A percentile compares a stretch with the other conserved stretches of the same genome.
Evolutionary conservation across 2,329 filamentous ascomycete genomes (phyloP).

Genomic region (Beauveria rudraprayagi): DNA sequence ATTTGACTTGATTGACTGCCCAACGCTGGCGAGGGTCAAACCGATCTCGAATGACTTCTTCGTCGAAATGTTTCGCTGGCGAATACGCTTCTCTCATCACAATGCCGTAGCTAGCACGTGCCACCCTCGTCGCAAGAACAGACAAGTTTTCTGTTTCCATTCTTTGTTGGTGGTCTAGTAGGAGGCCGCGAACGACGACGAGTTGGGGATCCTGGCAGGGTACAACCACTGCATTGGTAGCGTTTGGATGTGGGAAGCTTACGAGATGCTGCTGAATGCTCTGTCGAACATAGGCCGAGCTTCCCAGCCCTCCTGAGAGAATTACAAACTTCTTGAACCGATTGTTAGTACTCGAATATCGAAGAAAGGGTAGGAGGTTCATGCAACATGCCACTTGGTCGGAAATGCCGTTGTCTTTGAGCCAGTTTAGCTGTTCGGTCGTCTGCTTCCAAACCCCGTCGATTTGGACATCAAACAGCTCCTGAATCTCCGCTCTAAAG

Average conservation of each 20-base stretch:
- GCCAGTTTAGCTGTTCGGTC: conserved; percentile 32
- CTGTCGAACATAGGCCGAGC: conserved; percentile 38
- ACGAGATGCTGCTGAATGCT: conserved; percentile 30
- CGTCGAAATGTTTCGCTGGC: conserved; percentile 26
- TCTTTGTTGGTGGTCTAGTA: conserved; percentile 42
- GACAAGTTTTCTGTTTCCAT: conserved; percentile 31
- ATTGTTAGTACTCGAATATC: not conserved
- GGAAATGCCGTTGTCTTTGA: conserved; percentile 22
- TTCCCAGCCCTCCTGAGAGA: conserved; percentile 37
- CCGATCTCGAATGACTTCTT: conserved; percentile 26
- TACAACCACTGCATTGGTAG: conserved; percentile 29
- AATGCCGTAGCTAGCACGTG: conserved; percentile 36
- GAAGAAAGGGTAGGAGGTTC: not conserved
- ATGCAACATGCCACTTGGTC: conserved; percentile 27
- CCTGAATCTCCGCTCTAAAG: conserved; percentile 33
- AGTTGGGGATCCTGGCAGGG: conserved; percentile 45
- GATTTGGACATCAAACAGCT: conserved; percentile 35
- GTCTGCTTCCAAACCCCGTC: conserved; percentile 31
- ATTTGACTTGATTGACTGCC: conserved; percentile 34
- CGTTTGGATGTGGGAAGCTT: conserved; percentile 26
- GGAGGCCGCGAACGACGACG: conserved; percentile 45
- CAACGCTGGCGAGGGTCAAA: conserved; percentile 27
- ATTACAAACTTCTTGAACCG: conserved; percentile 31
- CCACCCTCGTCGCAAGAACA: conserved; percentile 34
- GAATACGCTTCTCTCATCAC: conserved; percentile 30